Evolutionary conservation across 1,284 basidiomycete species (phyloP).

Genomic region (Melampsora abietis-canadensis): DNA sequence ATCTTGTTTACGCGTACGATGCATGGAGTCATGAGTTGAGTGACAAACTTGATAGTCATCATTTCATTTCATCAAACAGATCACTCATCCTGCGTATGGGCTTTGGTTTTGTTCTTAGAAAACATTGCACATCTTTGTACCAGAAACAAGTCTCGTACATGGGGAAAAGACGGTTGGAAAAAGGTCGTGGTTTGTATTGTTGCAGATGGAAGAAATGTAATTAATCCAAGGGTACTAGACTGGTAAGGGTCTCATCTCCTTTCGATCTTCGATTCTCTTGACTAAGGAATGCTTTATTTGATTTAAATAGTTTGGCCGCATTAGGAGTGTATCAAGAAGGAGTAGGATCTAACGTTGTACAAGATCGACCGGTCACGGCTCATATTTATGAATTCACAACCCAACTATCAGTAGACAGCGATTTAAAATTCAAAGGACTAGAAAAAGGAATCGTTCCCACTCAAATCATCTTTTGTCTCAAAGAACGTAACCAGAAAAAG

Average conservation of each 20-base stretch:
- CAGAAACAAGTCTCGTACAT: conserved; percentile 77
- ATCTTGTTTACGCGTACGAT: conserved; percentile 59
- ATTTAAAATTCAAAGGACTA: conserved; percentile 79
- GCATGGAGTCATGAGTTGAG: conserved; percentile 36
- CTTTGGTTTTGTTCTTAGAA: conserved; percentile 58
- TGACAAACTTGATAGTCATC: conserved; percentile 69
- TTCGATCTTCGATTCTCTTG: too few species aligned
- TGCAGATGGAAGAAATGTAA: conserved; percentile 77
- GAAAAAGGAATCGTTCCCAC: conserved; percentile 83
- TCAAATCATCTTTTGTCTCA: conserved; percentile 91
- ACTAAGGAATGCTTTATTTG: too few species aligned
- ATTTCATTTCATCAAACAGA: conserved; percentile 89
- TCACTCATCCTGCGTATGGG: conserved; percentile 79
- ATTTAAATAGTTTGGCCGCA: conserved; percentile 57
- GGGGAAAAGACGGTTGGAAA: conserved; percentile 80
- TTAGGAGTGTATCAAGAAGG: conserved; percentile 61
- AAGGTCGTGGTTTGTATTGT: conserved; percentile 83
- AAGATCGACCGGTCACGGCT: conserved; percentile 81
- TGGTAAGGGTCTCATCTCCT: too few species aligned
- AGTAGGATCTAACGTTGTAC: conserved; percentile 83
- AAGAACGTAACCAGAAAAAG: conserved; percentile 71
- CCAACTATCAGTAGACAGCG: conserved; percentile 69
- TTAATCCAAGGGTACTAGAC: not conserved
- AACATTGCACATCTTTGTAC: conserved; percentile 67
- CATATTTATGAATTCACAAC: conserved; percentile 70